Conservation (phyloP, 169 alveolate genomes). For the Theileria parva region DNA sequence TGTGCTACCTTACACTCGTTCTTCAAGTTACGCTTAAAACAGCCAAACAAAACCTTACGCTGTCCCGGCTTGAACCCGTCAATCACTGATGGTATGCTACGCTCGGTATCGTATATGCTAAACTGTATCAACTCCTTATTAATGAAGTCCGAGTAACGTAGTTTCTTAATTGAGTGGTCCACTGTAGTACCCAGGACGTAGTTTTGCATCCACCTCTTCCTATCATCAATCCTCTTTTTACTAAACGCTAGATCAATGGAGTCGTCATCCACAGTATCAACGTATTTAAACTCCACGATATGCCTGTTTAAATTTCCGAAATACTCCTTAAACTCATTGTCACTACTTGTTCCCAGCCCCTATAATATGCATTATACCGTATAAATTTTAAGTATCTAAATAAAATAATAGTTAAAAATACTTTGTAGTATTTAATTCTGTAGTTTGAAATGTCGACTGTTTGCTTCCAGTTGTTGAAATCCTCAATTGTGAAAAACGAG, state of each 20-base stretch:
- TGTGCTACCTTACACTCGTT: conserved; percentile 95
- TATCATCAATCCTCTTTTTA: conserved; percentile 95
- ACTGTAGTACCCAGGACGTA: conserved; percentile 66
- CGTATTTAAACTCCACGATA: conserved; percentile 84
- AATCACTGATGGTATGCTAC: conserved; percentile 96
- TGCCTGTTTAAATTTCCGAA: conserved; percentile 93
- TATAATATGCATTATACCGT: conserved; percentile 58
- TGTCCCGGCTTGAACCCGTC: conserved; percentile 99
- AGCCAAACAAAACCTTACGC: conserved; percentile 96
- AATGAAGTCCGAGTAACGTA: conserved; percentile 92
- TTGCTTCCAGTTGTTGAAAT: conserved; percentile 94
- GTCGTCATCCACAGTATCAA: conserved; percentile 91
- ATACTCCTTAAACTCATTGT: conserved; percentile 98
- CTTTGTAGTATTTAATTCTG: conserved; percentile 98
- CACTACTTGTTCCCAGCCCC: conserved; percentile 98
- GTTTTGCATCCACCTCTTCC: conserved; percentile 92
- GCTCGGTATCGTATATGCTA: conserved; percentile 95
- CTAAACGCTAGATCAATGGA: conserved; percentile 98
- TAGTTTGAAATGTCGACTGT: conserved; percentile 86
- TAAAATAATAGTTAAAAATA: background rate
- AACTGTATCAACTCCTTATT: conserved; percentile 97
- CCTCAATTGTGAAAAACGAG: conserved; percentile 96
- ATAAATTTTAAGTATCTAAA: background rate
- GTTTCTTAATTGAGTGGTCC: conserved; percentile 72
- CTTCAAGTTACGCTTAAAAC: conserved; percentile 93